phyloP scores from a whole-genome alignment of 768 basidiomycete species.

The Cystoderma amianthinum region DNA sequence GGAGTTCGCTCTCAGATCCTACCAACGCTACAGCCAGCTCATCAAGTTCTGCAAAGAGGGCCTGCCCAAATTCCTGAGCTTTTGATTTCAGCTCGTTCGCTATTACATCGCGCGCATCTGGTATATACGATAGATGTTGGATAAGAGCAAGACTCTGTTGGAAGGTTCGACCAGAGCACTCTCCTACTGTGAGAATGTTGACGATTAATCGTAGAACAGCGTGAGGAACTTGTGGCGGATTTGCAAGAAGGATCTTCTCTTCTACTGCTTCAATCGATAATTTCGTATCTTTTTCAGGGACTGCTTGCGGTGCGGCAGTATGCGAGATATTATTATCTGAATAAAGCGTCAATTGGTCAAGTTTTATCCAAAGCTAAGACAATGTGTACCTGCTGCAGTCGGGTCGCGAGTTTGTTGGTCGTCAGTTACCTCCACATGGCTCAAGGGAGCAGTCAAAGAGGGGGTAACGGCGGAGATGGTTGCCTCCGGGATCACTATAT shows the following conservation, averaged over 20 bases:
- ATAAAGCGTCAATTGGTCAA: too few relatives aligned
- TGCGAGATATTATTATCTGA: too few relatives aligned
- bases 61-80: conserved; percentile 83
- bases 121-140: conserved; percentile 84
- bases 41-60: conserved; percentile 68
- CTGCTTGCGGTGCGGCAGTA: conserved; percentile 5
- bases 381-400: too few relatives aligned
- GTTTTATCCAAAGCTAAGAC: too few relatives aligned
- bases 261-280: conserved; percentile 29
- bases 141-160: conserved; percentile 88
- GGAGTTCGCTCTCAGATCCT: conserved; percentile 43
- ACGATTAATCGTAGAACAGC: conserved; percentile 85
- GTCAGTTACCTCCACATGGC: too few relatives aligned
- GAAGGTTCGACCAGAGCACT: conserved; percentile 96
- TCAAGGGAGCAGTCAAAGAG: too few relatives aligned
- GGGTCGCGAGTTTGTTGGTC: too few relatives aligned
- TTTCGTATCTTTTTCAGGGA: conserved; percentile 14
- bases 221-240: conserved; percentile 81
- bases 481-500: too few relatives aligned
- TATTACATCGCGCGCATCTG: conserved; percentile 84
- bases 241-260: conserved; percentile 50
- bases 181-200: conserved; percentile 95
- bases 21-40: conserved; percentile 64
- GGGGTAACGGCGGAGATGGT: too few relatives aligned
- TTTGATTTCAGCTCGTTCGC: conserved; percentile 81